Evolutionary conservation across 2,329 filamentous ascomycete genomes (phyloP).

Genomic region (Alternaria metachromatica): DNA sequence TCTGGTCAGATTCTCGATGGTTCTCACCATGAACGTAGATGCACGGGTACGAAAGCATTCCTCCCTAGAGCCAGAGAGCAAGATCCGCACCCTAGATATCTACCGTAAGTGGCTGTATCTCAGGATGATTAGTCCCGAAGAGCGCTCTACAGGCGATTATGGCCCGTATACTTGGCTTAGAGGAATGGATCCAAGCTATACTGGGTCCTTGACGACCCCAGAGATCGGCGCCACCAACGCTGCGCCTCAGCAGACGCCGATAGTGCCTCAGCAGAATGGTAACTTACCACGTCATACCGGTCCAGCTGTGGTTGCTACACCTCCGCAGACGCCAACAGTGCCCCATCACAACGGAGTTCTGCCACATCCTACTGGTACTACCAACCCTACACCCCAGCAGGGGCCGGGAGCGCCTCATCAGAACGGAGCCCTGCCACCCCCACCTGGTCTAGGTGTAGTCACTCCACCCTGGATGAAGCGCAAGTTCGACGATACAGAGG

Average conservation of each 20-base stretch:
- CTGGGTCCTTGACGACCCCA: too few relatives aligned
- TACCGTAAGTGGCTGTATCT: background rate
- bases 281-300: background rate
- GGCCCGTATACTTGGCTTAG: background rate
- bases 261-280: background rate
- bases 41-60: background rate
- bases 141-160: background rate
- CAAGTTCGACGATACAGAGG: background rate
- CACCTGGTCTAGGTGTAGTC: too few relatives aligned
- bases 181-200: background rate
- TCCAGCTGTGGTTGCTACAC: background rate
- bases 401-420: background rate
- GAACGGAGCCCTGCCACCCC: background rate
- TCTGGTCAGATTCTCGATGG: background rate
- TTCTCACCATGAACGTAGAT: rapidly evolving
- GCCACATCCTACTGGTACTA: background rate
- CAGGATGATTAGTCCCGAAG: background rate
- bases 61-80: background rate
- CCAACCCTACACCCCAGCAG: background rate
- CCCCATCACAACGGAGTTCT: background rate
- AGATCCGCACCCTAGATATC: background rate
- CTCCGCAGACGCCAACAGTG: background rate
- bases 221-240: background rate
- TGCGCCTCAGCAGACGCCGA: background rate
- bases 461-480: too few relatives aligned